Base-by-base conservation (phyloP, 2,329 filamentous ascomycete genomes). In the Claviceps digitariae region DNA sequence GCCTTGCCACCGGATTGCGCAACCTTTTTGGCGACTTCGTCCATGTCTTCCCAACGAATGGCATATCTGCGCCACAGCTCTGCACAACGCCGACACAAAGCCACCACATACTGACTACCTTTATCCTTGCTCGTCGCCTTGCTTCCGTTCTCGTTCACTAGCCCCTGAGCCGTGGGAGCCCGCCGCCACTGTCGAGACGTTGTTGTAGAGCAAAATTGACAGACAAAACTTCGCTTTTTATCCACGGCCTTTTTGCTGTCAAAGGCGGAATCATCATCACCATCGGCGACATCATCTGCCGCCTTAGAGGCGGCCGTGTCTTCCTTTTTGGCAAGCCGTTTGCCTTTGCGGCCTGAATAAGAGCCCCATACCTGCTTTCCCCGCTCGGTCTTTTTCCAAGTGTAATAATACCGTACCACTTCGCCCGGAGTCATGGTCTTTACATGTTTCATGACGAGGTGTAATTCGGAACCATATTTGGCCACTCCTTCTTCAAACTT, bases 61-160 rank as follows among this genome's bases (percentile, higher is more conserved):
- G 86, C 91, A 67, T 98, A 98, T 58, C 91, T 87, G 50, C 93
- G 84, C 93, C 93, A 98, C 9, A 98, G 74, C 62, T 93, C 84
- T 27, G 90, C 90, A 64, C 93, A 98, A 55, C 91, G 83, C 54
- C 90, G 79, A 66, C 93, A 98, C 4, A 98, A 77, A 3, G 91
- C 90, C 49, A 90, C 78, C 20, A 94, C 80, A 38, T 86, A 82
- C 60, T 86, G 82, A 17, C 77, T 74, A 13, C 80, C 81, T 65
- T 91, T 95, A 59, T 95, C 89, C 67, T 90, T 90, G 61, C 78
- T 78, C 52, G 81, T 81, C 5, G 60, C 59, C 55, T 71, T 72
- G 52, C 78, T 76, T 10, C 74, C 74, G 20, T 75, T 72, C 53
- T 94, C 79, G 25, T 78, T 78, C 31, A 90, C 74, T 10, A 85